Base-by-base conservation (phyloP, 176 grass and related monocot genomes). In the Saccharum officinarum region DNA sequence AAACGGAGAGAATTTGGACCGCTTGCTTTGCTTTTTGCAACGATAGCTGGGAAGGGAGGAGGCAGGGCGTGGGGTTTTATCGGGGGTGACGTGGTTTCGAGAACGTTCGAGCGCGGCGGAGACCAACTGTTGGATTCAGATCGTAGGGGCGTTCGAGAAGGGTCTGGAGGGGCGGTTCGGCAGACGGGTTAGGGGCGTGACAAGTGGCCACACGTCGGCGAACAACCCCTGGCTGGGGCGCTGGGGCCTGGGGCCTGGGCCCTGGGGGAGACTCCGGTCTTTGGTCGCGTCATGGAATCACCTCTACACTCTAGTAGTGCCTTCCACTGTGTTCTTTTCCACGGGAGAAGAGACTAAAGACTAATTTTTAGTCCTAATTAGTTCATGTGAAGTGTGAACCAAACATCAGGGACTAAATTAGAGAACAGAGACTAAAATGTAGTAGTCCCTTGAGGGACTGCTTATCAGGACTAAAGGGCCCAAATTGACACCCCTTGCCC, bases 141-240 rank as follows among this genome's bases (percentile, higher is more conserved):
- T 55, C 83, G 76, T 11, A 85, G 42, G 57, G 85, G 54, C 25
- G 36, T 91, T 92, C 91, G 49, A 18, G 93, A 95, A 95, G 38
- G 3, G 9, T 86, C 92, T 60, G 0, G 70, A 68, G 4, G 44
- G 71, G 6, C 85, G 4, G 28, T 71, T 8, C 13, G 12, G 22
- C 20, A 54, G 9, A 36, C 0, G 16, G 8, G 10, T 33, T 64
- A 33, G 34, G 6, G 17, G 23, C 1, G 33, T 70, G 75, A 73
- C 57, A 79, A 13, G 25, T 85, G 69, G 25, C 8, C 7, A 6
- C 8, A 5, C 15, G 38, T 8, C 13, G 20, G 13, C 14, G 7
- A 1, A 22, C 10, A 44, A 28, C 9, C 42, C 5, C 18, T 3
- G 39, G 9, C 46, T 4, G 18, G 37, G n/a, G 13, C 13, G 14